Evolutionary conservation across 2,329 filamentous ascomycete genomes (phyloP).

Genomic region (Fusarium buharicum): DNA sequence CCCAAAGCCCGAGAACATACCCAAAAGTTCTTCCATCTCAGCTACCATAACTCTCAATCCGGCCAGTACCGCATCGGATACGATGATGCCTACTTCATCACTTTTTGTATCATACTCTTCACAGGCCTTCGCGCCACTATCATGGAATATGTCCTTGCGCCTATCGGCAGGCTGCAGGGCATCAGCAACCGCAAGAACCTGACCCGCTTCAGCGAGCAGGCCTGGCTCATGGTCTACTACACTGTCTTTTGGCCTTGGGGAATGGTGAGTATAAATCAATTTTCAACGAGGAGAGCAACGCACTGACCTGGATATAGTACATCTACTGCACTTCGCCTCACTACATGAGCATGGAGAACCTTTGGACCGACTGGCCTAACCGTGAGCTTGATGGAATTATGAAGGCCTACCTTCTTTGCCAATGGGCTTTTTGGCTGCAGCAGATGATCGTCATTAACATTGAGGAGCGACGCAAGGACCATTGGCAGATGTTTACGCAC

Average conservation of each 20-base stretch:
- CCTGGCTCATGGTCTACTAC: constrained; percentile 90
- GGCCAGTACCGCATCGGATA: constrained; percentile 79
- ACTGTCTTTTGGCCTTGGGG: constrained; percentile 83
- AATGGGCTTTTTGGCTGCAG: constrained; percentile 93
- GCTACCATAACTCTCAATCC: constrained; percentile 78
- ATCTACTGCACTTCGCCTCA: constrained; percentile 81
- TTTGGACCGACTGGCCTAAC: constrained; percentile 88
- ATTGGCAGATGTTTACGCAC: constrained; percentile 95
- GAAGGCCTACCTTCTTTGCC: constrained; percentile 90
- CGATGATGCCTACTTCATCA: constrained; percentile 83
- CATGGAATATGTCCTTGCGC: constrained; percentile 89
- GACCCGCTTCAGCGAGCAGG: constrained; percentile 91
- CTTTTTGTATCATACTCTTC: constrained; percentile 84
- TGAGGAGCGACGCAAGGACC: constrained; percentile 92
- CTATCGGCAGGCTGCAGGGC: constrained; percentile 77
- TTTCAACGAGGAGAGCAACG: not conserved
- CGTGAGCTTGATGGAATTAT: constrained; percentile 77
- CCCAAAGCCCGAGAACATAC: constrained; percentile 82
- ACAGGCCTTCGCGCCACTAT: constrained; percentile 84
- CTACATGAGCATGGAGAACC: constrained; percentile 77
- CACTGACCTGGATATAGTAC: constrained; percentile 66
- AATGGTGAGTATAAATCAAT: constrained; percentile 68
- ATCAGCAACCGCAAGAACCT: constrained; percentile 80
- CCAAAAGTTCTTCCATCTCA: constrained; percentile 87
- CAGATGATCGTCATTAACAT: constrained; percentile 95